phyloP scores from a whole-genome alignment of 169 alveolate genomes.

The Amoebophrya sp. region DNA sequence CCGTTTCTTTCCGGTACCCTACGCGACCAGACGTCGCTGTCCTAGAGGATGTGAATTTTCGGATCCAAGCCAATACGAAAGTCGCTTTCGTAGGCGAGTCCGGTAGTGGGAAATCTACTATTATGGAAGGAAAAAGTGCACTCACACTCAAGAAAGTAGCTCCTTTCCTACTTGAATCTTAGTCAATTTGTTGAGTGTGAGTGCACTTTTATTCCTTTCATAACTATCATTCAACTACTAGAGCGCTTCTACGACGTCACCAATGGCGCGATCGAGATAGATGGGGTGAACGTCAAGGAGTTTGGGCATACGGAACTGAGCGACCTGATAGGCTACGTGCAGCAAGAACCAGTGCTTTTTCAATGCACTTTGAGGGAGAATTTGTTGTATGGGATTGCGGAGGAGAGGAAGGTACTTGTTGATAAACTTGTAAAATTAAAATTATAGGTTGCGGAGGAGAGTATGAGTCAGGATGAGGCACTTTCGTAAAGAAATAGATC shows the following conservation, averaged over 20 bases:
- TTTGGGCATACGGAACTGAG: slow-evolving; percentile 51
- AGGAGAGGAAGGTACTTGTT: too few species aligned
- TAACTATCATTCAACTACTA: slow-evolving; percentile 75
- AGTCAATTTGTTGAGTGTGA: too few species aligned
- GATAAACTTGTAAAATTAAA: too few species aligned
- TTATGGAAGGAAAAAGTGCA: too few species aligned
- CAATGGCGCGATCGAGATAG: too few species aligned
- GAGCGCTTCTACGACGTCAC: slow-evolving; percentile 75
- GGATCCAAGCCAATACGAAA: slow-evolving; percentile 70
- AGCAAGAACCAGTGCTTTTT: slow-evolving; percentile 68
- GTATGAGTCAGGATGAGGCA: too few species aligned
- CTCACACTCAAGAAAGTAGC: too few species aligned
- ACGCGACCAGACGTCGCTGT: slow-evolving; percentile 42
- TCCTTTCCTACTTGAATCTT: too few species aligned
- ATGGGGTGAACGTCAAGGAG: background rate
- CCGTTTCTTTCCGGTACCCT: slow-evolving; percentile 52
- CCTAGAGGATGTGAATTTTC: slow-evolving; percentile 33
- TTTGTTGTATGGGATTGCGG: slow-evolving; percentile 33
- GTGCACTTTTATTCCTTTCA: too few species aligned
- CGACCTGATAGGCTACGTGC: slow-evolving; percentile 66
- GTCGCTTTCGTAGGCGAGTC: slow-evolving; percentile 85
- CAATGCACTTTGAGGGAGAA: slow-evolving; percentile 41
- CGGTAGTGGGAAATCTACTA: slow-evolving; percentile 92
- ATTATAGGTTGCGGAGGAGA: too few species aligned
- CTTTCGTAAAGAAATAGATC: too few species aligned